Conservation (phyloP, 306 rosid species). For the Lathyrus tuberosus region DNA sequence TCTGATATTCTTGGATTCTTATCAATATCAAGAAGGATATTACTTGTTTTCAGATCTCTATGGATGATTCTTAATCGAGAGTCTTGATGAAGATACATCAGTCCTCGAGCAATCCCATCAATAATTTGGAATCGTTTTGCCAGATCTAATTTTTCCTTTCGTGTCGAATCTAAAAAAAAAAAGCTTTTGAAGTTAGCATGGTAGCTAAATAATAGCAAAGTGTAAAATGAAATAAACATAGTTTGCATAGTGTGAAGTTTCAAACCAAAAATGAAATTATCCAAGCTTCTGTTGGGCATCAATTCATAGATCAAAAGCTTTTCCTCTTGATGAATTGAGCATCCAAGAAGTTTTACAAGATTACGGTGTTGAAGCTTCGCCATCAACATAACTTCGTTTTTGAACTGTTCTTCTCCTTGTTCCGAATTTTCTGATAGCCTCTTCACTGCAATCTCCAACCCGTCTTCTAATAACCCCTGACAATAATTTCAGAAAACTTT, state of each 20-base stretch:
- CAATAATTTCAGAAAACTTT: not conserved
- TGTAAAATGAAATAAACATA: not conserved
- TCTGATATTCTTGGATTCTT: too few relatives aligned
- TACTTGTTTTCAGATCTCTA: constrained; percentile 31
- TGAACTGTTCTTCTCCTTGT: constrained; percentile 25
- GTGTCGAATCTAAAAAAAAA: not conserved
- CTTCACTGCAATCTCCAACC: constrained; percentile 11
- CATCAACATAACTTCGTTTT: constrained; percentile 35
- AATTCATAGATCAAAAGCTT: constrained; percentile 25
- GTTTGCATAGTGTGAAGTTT: not conserved
- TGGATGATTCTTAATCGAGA: constrained; percentile 22
- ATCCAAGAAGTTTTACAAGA: constrained; percentile 37
- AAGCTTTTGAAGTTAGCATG: not conserved
- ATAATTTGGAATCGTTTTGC: constrained; percentile 5
- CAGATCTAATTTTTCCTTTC: not conserved
- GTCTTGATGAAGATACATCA: constrained; percentile 20
- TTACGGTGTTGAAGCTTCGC: constrained; percentile 36
- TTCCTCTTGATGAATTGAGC: constrained; percentile 23
- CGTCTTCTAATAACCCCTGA: constrained; percentile 7
- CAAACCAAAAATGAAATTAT: constrained; percentile 34
- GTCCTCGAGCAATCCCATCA: constrained; percentile 12
- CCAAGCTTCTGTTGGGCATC: constrained; percentile 36
- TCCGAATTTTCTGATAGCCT: not conserved
- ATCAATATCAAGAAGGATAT: constrained; percentile 6
- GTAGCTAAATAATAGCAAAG: not conserved